Evolutionary conservation across 2,329 filamentous ascomycete genomes (phyloP).

Genomic region (Dothidotthia symphoricarpi): DNA sequence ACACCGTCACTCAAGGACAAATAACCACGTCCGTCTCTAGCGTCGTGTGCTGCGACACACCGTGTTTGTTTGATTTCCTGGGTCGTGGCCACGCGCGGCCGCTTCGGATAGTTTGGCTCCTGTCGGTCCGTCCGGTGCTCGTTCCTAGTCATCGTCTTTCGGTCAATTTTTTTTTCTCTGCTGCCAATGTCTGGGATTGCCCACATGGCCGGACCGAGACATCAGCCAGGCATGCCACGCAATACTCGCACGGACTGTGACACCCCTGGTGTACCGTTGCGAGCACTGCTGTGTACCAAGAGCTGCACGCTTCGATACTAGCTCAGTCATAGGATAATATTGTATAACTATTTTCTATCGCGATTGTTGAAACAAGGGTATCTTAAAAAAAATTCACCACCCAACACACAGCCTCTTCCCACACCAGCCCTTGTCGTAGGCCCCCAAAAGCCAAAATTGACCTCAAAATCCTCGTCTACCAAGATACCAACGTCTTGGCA

Average conservation of each 20-base stretch:
- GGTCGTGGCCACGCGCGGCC: too few species aligned
- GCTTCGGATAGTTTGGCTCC: too few species aligned
- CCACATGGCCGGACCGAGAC: constrained; percentile 10
- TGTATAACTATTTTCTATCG: constrained; percentile 12
- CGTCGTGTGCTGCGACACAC: constrained; percentile 23
- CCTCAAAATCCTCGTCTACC: too few species aligned
- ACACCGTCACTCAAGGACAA: constrained; percentile 13
- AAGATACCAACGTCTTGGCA: too few species aligned
- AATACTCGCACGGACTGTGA: constrained; percentile 15
- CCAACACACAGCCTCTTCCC: constrained; percentile 4
- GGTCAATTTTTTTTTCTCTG: constrained; percentile 4
- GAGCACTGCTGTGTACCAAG: constrained; percentile 26
- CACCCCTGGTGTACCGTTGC: constrained; percentile 20
- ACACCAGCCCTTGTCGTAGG: not conserved
- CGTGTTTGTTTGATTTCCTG: constrained; percentile 9
- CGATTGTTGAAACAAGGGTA: constrained; percentile 29
- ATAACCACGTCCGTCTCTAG: constrained; percentile 8
- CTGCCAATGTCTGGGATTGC: constrained; percentile 11
- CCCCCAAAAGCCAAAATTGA: not conserved
- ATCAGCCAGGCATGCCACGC: constrained; percentile 16
- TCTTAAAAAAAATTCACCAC: constrained; percentile 18
- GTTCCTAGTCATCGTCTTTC: not conserved
- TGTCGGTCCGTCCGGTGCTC: not conserved
- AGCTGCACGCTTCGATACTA: constrained; percentile 16
- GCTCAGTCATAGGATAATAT: constrained; percentile 5